These are phyloP conservation scores for Cladophialophora carrionii DNA, from an alignment of 2,329 filamentous ascomycete genomes.

Conservation along the genomic window DNA sequence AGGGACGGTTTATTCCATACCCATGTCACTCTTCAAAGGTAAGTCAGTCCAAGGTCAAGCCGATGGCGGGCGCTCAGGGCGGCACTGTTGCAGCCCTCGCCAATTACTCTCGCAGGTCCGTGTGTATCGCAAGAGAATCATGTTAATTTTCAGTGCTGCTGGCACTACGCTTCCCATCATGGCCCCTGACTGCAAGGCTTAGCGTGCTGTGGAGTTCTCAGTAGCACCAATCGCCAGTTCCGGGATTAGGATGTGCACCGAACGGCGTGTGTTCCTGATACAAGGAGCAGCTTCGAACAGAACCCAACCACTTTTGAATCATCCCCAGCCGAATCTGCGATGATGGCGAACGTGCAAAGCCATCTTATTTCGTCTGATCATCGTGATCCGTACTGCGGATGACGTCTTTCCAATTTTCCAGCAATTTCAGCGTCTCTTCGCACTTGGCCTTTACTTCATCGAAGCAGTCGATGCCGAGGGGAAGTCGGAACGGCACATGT, in stretches of 20 bases:
- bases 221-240: neutral
- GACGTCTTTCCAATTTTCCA: constrained; percentile 57
- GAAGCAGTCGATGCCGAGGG: constrained; percentile 59
- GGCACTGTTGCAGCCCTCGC: no score
- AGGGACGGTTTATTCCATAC: no score
- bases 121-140: no score
- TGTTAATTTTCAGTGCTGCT: no score
- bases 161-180: no score
- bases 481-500: constrained; percentile 57
- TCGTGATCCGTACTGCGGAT: constrained; percentile 42
- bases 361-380: constrained; percentile 6
- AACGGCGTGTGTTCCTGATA: no score
- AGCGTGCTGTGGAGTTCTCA: neutral
- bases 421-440: constrained; percentile 47
- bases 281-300: neutral
- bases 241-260: no score
- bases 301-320: neutral
- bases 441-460: constrained; percentile 51
- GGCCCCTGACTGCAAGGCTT: neutral
- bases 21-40: no score
- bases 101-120: no score
- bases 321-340: neutral
- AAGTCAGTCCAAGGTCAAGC: no score
- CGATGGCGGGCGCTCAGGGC: no score
- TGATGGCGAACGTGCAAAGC: neutral